Conservation (phyloP, 2,329 filamentous ascomycete genomes). For the Cyclaneusma minus region DNA sequence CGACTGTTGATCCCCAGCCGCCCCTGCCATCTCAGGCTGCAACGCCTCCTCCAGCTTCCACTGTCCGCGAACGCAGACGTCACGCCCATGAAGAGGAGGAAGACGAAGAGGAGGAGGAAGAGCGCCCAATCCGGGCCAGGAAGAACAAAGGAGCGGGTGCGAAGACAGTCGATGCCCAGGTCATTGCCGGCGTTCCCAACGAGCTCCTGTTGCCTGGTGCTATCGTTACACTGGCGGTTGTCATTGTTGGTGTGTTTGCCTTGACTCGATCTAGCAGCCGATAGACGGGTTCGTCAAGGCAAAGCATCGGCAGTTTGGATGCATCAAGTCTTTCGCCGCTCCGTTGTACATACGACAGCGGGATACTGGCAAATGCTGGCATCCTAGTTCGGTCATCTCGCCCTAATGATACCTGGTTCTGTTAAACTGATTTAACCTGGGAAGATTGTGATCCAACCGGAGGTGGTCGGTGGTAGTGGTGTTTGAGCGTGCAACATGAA, state of each 20-base stretch:
- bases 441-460: too few relatives aligned
- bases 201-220: conserved; percentile 86
- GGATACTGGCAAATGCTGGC: too few relatives aligned
- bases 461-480: too few relatives aligned
- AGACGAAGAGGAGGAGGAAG: conserved; percentile 33
- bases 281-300: too few relatives aligned
- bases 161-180: conserved; percentile 44
- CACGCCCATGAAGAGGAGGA: conserved; percentile 33
- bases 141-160: conserved; percentile 18
- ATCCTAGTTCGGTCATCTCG: too few relatives aligned
- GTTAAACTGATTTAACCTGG: too few relatives aligned
- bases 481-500: too few relatives aligned
- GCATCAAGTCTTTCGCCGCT: too few relatives aligned
- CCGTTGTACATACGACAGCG: too few relatives aligned
- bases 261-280: conserved; percentile 51
- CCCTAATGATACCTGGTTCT: too few relatives aligned
- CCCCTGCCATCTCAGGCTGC: conserved; percentile 26
- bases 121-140: conserved; percentile 21
- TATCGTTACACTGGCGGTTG: conserved; percentile 85
- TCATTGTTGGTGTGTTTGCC: conserved; percentile 86
- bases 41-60: conserved; percentile 32
- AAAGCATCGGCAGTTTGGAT: too few relatives aligned
- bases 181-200: conserved; percentile 86
- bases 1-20: conserved; percentile 43
- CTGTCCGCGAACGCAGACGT: conserved; percentile 34